Percentiles rank a stretch among this genome's conserved stretches.
These are phyloP conservation scores for Solanum paucissectum DNA, from an alignment of 257 asterid genomes.

Conservation along the genomic window DNA sequence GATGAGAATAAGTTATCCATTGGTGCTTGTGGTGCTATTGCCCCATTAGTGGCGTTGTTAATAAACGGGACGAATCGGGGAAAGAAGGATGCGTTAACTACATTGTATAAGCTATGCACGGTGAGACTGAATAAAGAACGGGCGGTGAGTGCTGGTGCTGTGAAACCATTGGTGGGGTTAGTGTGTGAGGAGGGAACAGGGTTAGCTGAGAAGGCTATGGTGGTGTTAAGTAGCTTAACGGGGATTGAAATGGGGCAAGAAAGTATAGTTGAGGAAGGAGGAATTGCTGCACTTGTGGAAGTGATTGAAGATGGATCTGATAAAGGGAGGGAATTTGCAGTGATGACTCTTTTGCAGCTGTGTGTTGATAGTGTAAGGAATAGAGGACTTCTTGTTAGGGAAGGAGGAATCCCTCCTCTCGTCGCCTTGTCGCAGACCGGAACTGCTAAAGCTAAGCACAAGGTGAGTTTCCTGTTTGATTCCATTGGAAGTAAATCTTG, in stretches of 20 bases:
- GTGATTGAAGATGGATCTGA: slow-evolving; percentile 76
- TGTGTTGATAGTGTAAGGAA: slow-evolving; percentile 65
- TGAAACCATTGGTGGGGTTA: slow-evolving; percentile 60
- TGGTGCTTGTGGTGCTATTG: slow-evolving; percentile 86
- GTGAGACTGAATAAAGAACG: slow-evolving; percentile 77
- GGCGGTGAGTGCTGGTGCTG: slow-evolving; percentile 78
- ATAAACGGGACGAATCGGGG: slow-evolving; percentile 76
- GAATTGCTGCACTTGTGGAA: slow-evolving; percentile 73
- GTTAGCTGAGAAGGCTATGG: slow-evolving; percentile 94
- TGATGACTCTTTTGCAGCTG: slow-evolving; percentile 69
- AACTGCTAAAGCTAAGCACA: slow-evolving; percentile 82
- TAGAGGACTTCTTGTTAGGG: slow-evolving; percentile 82
- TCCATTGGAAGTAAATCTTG: not conserved
- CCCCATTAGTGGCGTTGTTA: slow-evolving; percentile 64
- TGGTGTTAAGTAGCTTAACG: slow-evolving; percentile 79
- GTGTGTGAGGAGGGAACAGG: slow-evolving; percentile 69
- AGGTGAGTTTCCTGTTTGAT: slow-evolving; percentile 35
- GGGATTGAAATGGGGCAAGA: slow-evolving; percentile 52
- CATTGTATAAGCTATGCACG: slow-evolving; percentile 71
- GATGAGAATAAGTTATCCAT: slow-evolving; percentile 76
- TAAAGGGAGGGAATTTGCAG: slow-evolving; percentile 87
- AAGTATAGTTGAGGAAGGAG: slow-evolving; percentile 80
- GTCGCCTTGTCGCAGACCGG: slow-evolving; percentile 89
- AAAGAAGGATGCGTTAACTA: slow-evolving; percentile 82
- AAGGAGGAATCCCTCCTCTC: slow-evolving; percentile 94